phyloP scores from a whole-genome alignment of 179 eudicot genomes.

The Patellifolia procumbens region DNA sequence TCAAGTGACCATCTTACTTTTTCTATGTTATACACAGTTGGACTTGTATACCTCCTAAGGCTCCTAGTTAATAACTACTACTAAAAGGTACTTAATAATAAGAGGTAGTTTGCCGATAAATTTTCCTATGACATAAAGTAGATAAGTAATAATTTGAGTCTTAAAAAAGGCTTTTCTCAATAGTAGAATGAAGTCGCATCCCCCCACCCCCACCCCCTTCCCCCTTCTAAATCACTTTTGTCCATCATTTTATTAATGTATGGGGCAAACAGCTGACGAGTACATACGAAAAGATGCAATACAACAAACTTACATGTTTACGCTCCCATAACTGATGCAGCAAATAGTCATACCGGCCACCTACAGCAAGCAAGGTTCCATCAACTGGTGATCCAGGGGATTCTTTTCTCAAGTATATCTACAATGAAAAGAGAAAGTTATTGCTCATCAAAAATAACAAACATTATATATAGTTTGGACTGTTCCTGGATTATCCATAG shows the following conservation, averaged over 20 bases:
- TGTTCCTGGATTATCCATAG: too few species aligned
- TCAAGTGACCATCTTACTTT: background rate
- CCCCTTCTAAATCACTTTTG: background rate
- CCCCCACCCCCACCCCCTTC: too few species aligned
- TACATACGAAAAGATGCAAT: background rate
- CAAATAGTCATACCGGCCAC: slow-evolving; percentile 92
- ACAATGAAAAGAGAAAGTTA: slow-evolving; percentile 13
- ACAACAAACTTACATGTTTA: slow-evolving; percentile 55
- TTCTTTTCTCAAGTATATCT: slow-evolving; percentile 79
- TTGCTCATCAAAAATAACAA: background rate
- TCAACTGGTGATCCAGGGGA: slow-evolving; percentile 67
- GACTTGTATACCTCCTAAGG: background rate
- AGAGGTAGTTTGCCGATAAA: background rate
- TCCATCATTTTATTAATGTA: background rate
- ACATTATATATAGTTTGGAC: too few species aligned
- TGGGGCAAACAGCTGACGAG: background rate
- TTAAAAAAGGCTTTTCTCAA: background rate
- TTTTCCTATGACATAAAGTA: background rate
- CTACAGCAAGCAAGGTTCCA: slow-evolving; percentile 84
- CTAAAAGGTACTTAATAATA: background rate
- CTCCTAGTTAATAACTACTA: background rate
- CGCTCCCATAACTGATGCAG: slow-evolving; percentile 58
- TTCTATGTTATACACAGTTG: background rate
- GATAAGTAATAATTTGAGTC: background rate
- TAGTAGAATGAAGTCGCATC: background rate